Conservation (phyloP, 164 flowering plant species). For the Cinnamomum chago region DNA sequence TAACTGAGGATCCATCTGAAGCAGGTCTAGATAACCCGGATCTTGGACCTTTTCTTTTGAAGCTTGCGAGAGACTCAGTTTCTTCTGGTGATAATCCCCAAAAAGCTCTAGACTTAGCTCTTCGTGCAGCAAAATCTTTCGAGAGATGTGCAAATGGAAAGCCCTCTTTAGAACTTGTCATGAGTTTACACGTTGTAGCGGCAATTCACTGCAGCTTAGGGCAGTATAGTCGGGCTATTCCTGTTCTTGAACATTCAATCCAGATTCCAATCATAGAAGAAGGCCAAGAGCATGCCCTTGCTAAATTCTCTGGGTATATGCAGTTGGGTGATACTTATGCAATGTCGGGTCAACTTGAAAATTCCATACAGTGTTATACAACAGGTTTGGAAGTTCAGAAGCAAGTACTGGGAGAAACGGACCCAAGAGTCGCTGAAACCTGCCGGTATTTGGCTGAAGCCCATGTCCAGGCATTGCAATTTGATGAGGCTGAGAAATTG, state of each 20-base stretch:
- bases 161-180: slow-evolving; percentile 76
- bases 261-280: slow-evolving; percentile 70
- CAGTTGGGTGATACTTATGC: slow-evolving; percentile 95
- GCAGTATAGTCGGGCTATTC: slow-evolving; percentile 70
- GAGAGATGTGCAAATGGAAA: slow-evolving; percentile 70
- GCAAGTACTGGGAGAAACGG: slow-evolving; percentile 68
- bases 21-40: slow-evolving; percentile 52
- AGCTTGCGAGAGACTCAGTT: slow-evolving; percentile 78
- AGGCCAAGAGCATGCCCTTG: slow-evolving; percentile 86
- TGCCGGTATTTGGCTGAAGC: slow-evolving; percentile 94
- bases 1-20: slow-evolving; percentile 41
- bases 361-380: slow-evolving; percentile 60
- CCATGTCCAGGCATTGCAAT: slow-evolving; percentile 82
- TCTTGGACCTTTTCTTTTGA: slow-evolving; percentile 79
- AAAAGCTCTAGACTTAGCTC: slow-evolving; percentile 77
- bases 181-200: slow-evolving; percentile 89
- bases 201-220: slow-evolving; percentile 83
- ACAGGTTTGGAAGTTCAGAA: slow-evolving; percentile 72
- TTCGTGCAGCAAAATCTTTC: slow-evolving; percentile 78
- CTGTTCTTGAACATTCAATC: slow-evolving; percentile 71
- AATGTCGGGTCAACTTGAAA: slow-evolving; percentile 84
- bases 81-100: slow-evolving; percentile 70
- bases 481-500: slow-evolving; percentile 78
- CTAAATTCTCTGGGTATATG: slow-evolving; percentile 91
- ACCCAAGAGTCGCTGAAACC: slow-evolving; percentile 91